Percentiles rank a stretch among this genome's conserved stretches.
These are phyloP conservation scores for Penicillium digitatum DNA, from an alignment of 2,329 filamentous ascomycete species.

Conservation along the genomic window DNA sequence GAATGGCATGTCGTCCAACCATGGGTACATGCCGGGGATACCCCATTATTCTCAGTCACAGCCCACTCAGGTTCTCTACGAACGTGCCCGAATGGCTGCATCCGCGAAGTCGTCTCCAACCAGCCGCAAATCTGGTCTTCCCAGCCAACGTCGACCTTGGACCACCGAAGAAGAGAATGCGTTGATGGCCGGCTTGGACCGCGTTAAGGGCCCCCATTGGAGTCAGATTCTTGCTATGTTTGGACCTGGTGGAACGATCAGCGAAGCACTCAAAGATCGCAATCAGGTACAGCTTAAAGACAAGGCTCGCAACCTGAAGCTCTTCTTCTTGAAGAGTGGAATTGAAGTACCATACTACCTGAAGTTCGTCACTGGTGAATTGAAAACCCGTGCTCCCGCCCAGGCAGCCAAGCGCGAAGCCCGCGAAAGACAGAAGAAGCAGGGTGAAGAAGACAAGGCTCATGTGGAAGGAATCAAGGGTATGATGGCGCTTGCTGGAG, in stretches of 20 bases:
- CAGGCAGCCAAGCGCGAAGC: conserved; percentile 50
- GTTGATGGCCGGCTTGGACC: conserved; percentile 80
- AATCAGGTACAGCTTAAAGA: conserved; percentile 92
- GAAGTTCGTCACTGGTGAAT: conserved; percentile 80
- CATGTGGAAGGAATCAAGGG: conserved; percentile 48
- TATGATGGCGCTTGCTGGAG: conserved; percentile 47
- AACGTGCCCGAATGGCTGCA: conserved; percentile 54
- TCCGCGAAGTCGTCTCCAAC: conserved; percentile 54
- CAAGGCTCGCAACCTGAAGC: conserved; percentile 82
- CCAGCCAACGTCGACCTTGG: conserved; percentile 71
- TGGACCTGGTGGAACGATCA: conserved; percentile 72
- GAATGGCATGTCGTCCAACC: conserved; percentile 37
- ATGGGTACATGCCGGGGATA: conserved; percentile 45
- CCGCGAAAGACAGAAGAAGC: conserved; percentile 45
- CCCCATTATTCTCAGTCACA: conserved; percentile 48
- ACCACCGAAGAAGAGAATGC: conserved; percentile 85
- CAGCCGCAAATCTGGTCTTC: conserved; percentile 50
- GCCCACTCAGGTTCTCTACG: conserved; percentile 55
- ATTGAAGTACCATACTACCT: conserved; percentile 87
- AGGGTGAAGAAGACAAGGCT: conserved; percentile 46
- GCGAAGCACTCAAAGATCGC: conserved; percentile 77
- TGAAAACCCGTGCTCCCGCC: conserved; percentile 77
- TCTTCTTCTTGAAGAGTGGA: conserved; percentile 88
- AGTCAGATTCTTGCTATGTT: conserved; percentile 85
- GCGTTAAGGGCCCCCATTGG: conserved; percentile 89